These are phyloP conservation scores for Tillandsia leiboldiana DNA, from an alignment of 176 grass and related monocot species.

Conservation along the genomic window DNA sequence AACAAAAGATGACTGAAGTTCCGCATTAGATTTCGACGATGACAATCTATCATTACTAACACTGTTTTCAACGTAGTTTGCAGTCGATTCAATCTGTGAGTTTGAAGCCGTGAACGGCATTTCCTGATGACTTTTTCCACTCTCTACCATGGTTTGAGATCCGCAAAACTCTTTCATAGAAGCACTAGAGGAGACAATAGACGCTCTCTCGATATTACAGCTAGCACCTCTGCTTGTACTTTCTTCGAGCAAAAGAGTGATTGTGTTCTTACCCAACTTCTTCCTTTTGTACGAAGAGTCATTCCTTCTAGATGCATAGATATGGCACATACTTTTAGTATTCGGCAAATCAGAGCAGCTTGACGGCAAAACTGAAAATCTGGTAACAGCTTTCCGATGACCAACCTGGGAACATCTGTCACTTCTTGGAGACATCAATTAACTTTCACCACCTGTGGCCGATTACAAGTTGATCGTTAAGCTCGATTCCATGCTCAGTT, in stretches of 20 bases:
- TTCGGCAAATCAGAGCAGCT: too few species aligned
- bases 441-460: too few species aligned
- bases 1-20: slow-evolving; percentile 21
- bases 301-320: slow-evolving; percentile 24
- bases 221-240: slow-evolving; percentile 7
- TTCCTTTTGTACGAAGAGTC: slow-evolving; percentile 36
- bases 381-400: too few species aligned
- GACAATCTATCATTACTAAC: slow-evolving; percentile 12
- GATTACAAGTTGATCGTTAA: too few species aligned
- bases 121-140: too few species aligned
- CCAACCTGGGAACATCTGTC: too few species aligned
- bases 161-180: too few species aligned
- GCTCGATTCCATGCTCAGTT: too few species aligned
- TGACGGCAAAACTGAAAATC: too few species aligned
- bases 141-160: too few species aligned
- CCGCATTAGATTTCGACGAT: slow-evolving; percentile 19
- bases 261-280: slow-evolving; percentile 27
- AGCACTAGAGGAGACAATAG: background rate
- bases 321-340: background rate
- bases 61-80: background rate
- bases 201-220: slow-evolving; percentile 3
- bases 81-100: background rate
- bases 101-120: background rate
- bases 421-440: too few species aligned
- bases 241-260: slow-evolving; percentile 22